A percentile compares a stretch with the other conserved stretches of the same genome.
phyloP scores from a whole-genome alignment of 768 basidiomycete genomes.

The Rhizopogon vesiculosus region DNA sequence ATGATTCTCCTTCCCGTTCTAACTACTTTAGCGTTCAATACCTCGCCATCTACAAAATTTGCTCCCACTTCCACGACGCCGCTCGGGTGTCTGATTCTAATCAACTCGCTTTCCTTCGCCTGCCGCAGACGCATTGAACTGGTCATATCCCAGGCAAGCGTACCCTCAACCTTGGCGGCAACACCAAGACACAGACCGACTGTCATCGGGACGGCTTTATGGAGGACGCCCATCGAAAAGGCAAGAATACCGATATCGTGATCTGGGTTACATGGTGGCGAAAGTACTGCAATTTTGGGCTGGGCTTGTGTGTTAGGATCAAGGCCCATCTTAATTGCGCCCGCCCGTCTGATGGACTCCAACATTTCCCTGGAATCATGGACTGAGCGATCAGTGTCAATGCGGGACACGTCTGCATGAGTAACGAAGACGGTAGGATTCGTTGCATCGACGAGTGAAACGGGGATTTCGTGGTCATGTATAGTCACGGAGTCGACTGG shows the following conservation, averaged over 20 bases:
- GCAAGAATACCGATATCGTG: constrained; percentile 46
- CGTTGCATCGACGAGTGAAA: constrained; percentile 66
- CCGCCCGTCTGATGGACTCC: constrained; percentile 51
- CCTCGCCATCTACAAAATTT: constrained; percentile 42
- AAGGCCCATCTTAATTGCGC: constrained; percentile 58
- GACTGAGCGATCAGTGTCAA: constrained; percentile 7
- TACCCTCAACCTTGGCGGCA: constrained; percentile 48
- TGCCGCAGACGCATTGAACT: constrained; percentile 18
- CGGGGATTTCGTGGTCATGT: constrained; percentile 24
- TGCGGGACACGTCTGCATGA: constrained; percentile 33
- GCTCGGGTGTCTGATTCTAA: constrained; percentile 60
- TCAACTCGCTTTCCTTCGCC: constrained; percentile 18
- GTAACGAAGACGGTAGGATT: constrained; percentile 69
- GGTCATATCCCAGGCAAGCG: constrained; percentile 48
- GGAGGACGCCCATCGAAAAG: constrained; percentile 66
- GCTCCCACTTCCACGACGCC: constrained; percentile 68
- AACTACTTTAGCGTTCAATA: constrained; percentile 57
- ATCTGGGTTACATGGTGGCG: constrained; percentile 25
- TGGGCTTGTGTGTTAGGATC: constrained; percentile 61
- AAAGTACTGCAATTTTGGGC: constrained; percentile 64
- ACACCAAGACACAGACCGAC: constrained; percentile 68
- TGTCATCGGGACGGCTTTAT: constrained; percentile 72
- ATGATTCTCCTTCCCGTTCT: constrained; percentile 69
- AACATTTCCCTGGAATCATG: constrained; percentile 26
- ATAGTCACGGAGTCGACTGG: constrained; percentile 41